Evolutionary conservation across 306 rosid genomes (phyloP), one percentile per base, ranked within the genome.

Genomic region (Purshia tridentata): DNA sequence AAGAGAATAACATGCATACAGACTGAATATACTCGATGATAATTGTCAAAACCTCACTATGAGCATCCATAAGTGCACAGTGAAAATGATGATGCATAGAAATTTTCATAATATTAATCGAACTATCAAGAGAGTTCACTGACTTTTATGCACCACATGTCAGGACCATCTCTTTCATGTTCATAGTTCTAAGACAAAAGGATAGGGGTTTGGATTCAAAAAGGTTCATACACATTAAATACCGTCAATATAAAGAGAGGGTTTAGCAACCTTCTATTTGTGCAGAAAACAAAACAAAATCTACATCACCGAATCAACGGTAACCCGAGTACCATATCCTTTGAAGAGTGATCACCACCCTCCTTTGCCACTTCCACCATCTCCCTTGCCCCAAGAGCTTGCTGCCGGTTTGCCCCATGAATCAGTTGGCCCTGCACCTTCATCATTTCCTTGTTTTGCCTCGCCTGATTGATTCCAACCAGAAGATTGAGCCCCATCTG

Each of bases 301-400:
- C 42, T 59, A 73, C 72, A 57, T 56, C 6, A 4, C 19, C 3
- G 53, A 19, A 8, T 16, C 29, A 75, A 44, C 53, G 42, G 63
- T 55, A 29, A 48, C 68, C 9, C 59, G 14, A 64, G 37, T 11
- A 42, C 8, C 14, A 37, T 9, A 46, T 23, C 6, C 49, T 61
- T 63, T 51, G n/a, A 47, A 61, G 42, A 72, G 53, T 58, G 41
- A 70, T 81, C 78, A 87, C 89, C 92, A 86, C 46, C 90, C 88
- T 76, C 87, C 87, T n/a, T 64, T 81, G 75, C 68, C 77, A 71
- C 78, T 45, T 39, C 82, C 48, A 16, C 72, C 60, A 6, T 54
- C 50, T 69, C 39, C 69, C 75, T 73, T 71, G 5, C 83, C 91
- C 91, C 90, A 83, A 3, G 89, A 77, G 39, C 88, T 87, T 41